A percentile compares a stretch with the other conserved stretches of the same genome.
Conservation (phyloP, 331 rosid genomes). For the Spiraea crenata region DNA sequence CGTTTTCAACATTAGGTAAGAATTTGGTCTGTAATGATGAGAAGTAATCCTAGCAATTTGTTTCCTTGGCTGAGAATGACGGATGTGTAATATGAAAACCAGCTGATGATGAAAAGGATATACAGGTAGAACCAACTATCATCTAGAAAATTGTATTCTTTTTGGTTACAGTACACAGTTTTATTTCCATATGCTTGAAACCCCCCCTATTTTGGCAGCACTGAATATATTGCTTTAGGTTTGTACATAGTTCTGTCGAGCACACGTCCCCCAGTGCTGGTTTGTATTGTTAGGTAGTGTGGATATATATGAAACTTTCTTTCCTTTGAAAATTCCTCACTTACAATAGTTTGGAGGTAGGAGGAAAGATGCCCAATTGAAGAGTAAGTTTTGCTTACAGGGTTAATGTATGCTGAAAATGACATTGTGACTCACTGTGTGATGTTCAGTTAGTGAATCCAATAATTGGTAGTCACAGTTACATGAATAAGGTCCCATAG, state of each 20-base stretch:
- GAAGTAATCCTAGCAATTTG: conserved; percentile 1
- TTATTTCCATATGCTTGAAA: too few species aligned
- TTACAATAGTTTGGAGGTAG: background rate
- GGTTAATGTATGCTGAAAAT: background rate
- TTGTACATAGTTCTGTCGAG: background rate
- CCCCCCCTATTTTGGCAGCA: background rate
- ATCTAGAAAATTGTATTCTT: too few species aligned
- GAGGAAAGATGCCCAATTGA: background rate
- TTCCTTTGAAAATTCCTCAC: background rate
- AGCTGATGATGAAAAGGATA: background rate
- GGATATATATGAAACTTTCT: background rate
- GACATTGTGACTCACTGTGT: background rate
- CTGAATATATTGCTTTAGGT: background rate
- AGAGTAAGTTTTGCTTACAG: background rate
- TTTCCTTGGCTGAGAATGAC: background rate
- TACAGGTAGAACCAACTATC: too few species aligned
- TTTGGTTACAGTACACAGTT: too few species aligned
- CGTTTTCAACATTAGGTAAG: background rate
- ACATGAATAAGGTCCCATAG: background rate
- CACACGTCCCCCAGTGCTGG: background rate
- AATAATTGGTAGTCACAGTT: background rate
- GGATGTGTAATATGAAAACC: background rate
- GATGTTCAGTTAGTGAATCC: background rate
- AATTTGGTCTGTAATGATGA: background rate
- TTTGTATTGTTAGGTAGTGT: background rate